phyloP scores from a whole-genome alignment of 2,329 filamentous ascomycete species.

The Fusarium pseudonygamai region DNA sequence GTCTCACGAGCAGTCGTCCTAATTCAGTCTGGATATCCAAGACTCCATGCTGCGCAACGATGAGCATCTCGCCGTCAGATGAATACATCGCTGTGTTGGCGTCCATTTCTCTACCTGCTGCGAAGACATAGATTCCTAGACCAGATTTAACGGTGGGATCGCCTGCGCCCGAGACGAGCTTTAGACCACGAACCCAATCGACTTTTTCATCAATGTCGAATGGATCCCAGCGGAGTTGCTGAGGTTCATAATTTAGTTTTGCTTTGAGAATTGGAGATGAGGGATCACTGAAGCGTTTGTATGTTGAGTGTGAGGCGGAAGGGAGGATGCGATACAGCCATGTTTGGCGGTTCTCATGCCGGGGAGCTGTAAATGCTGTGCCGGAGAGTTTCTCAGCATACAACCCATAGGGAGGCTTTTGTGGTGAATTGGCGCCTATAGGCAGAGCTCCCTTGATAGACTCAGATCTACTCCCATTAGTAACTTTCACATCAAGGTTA shows the following conservation, averaged over 20 bases:
- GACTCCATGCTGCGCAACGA: conserved; percentile 78
- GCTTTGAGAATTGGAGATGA: conserved; percentile 32
- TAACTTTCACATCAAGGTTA: no score
- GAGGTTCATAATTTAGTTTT: conserved; percentile 61
- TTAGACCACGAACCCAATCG: conserved; percentile 66
- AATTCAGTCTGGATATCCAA: conserved; percentile 82
- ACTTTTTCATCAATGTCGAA: conserved; percentile 74
- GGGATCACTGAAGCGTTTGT: conserved; percentile 29
- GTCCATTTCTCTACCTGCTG: conserved; percentile 80
- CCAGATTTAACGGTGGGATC: conserved; percentile 82
- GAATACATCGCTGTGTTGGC: conserved; percentile 80
- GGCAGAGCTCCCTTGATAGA: conserved; percentile 78
- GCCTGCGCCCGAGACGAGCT: conserved; percentile 80
- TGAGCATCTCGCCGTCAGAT: conserved; percentile 80
- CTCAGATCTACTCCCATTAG: conserved; percentile 66
- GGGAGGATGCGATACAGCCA: conserved; percentile 78
- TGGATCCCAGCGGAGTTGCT: conserved; percentile 84
- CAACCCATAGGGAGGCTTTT: conserved; percentile 79
- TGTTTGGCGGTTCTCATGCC: conserved; percentile 73
- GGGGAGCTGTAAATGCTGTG: conserved; percentile 75
- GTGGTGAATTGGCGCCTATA: conserved; percentile 80
- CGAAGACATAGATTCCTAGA: conserved; percentile 83
- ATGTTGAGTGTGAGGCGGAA: conserved; percentile 67
- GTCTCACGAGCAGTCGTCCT: conserved; percentile 76
- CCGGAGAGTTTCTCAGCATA: conserved; percentile 84